phyloP scores from a whole-genome alignment of 2,329 filamentous ascomycete genomes.

The Reticulascus tulasneorum region DNA sequence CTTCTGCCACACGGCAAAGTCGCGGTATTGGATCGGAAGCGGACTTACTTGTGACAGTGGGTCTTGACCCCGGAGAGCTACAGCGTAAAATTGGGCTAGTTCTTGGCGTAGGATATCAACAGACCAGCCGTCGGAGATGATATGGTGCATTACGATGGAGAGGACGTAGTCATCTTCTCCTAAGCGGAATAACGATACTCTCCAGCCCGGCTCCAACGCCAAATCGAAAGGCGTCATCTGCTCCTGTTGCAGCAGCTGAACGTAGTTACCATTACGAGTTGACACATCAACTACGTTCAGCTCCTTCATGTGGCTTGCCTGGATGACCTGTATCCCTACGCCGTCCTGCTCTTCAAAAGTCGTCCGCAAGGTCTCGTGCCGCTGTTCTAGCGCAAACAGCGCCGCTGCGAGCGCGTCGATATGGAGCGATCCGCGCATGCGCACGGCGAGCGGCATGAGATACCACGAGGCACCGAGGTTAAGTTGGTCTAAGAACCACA shows the following conservation, averaged over 20 bases:
- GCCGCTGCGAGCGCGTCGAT: conserved; percentile 9
- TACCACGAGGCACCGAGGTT: conserved; percentile 15
- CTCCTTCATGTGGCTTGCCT: neutral
- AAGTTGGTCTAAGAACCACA: conserved; percentile 20
- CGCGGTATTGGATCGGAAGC: conserved; percentile 2
- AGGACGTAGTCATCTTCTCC: conserved; percentile 1
- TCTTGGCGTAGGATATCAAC: neutral
- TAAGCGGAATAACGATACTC: conserved; percentile 9
- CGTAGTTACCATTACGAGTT: neutral
- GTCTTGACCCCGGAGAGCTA: neutral
- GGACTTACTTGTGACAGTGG: neutral
- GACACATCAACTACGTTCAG: neutral
- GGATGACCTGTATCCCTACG: conserved; percentile 2
- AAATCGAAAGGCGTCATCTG: conserved; percentile 20
- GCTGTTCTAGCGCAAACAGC: conserved; percentile 13
- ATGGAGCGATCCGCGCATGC: conserved; percentile 11
- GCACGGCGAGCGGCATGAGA: conserved; percentile 12
- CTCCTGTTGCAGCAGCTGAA: conserved; percentile 4
- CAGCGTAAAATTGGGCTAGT: neutral
- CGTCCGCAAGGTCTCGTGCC: conserved; percentile 17
- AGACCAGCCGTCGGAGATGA: conserved; percentile 6
- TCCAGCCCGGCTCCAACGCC: conserved; percentile 17
- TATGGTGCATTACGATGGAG: conserved; percentile 3
- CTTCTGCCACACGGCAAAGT: neutral
- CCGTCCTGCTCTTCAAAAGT: conserved; percentile 9